A percentile compares a stretch with the other conserved stretches of the same genome.
These are phyloP conservation scores for Tulasnella sp. DNA, from an alignment of 768 basidiomycete genomes.

Conservation along the genomic window DNA sequence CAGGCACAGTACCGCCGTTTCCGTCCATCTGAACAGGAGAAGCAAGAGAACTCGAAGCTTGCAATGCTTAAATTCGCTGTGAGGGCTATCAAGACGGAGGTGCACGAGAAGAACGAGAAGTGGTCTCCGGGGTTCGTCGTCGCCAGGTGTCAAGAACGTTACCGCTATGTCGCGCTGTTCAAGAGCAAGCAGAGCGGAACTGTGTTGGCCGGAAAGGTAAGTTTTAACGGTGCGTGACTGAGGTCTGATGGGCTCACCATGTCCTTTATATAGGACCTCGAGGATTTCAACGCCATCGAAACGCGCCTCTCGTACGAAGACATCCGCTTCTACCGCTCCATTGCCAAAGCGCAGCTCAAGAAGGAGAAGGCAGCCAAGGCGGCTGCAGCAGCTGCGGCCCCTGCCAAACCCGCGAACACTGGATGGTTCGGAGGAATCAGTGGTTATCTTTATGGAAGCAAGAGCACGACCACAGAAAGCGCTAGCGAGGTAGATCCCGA, in stretches of 20 bases:
- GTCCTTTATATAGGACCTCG: background rate
- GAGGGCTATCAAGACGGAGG: constrained; percentile 72
- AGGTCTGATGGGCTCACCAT: constrained; percentile 2
- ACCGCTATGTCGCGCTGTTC: constrained; percentile 78
- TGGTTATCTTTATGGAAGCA: constrained; percentile 32
- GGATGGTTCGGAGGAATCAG: constrained; percentile 38
- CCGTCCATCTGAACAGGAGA: constrained; percentile 61
- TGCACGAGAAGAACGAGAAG: constrained; percentile 73
- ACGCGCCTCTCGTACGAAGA: constrained; percentile 86
- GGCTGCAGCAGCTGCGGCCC: constrained; percentile 49
- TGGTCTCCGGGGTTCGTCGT: constrained; percentile 94
- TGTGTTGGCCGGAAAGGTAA: constrained; percentile 49
- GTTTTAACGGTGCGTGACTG: constrained; percentile 14
- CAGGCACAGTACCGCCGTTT: constrained; percentile 77
- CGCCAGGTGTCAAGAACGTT: constrained; percentile 82
- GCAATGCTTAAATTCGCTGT: constrained; percentile 76
- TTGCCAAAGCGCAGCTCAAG: constrained; percentile 79
- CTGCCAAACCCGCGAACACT: constrained; percentile 46
- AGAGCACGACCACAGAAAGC: constrained; percentile 41
- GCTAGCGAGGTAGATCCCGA: constrained; percentile 45
- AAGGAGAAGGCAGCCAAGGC: constrained; percentile 61
- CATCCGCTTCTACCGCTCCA: constrained; percentile 93
- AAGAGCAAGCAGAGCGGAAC: constrained; percentile 62
- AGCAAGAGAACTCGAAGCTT: constrained; percentile 55
- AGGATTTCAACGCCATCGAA: constrained; percentile 61